phyloP scores from a whole-genome alignment of 2,329 filamentous ascomycete genomes.

The Fusarium sp. region DNA sequence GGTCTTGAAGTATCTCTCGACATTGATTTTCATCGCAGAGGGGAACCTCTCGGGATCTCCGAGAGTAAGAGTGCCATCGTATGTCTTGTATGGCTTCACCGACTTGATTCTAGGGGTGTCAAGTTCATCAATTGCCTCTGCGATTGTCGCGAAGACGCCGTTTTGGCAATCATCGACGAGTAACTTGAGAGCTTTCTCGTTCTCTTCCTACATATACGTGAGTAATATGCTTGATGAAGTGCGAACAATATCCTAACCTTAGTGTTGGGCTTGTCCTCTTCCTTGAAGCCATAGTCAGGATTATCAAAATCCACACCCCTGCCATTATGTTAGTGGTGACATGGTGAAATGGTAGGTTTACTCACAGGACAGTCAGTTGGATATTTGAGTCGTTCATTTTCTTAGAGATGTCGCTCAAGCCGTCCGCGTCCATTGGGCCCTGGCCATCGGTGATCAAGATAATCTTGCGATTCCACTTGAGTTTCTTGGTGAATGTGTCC shows the following conservation, averaged over 20 bases:
- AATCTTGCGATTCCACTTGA: conserved; percentile 85
- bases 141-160: conserved; percentile 84
- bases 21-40: conserved; percentile 81
- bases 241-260: conserved; percentile 68
- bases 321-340: conserved; percentile 28
- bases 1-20: conserved; percentile 91
- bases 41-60: conserved; percentile 81
- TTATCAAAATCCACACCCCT: conserved; percentile 96
- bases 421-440: conserved; percentile 78
- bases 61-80: conserved; percentile 82
- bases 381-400: conserved; percentile 84
- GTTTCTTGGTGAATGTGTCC: conserved; percentile 78
- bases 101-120: conserved; percentile 81
- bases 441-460: conserved; percentile 87
- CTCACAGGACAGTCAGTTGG: conserved; percentile 82
- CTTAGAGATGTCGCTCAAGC: conserved; percentile 74
- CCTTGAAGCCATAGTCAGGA: conserved; percentile 87
- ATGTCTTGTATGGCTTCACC: conserved; percentile 80
- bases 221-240: background rate
- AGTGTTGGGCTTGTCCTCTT: conserved; percentile 80
- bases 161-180: conserved; percentile 75
- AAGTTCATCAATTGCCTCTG: conserved; percentile 85
- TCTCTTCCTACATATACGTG: conserved; percentile 57
- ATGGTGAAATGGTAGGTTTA: conserved; percentile 32
- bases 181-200: conserved; percentile 75